A percentile compares a stretch with the other conserved stretches of the same genome.
Conservation (phyloP, 768 basidiomycete genomes). For the Amyloporia xantha region DNA sequence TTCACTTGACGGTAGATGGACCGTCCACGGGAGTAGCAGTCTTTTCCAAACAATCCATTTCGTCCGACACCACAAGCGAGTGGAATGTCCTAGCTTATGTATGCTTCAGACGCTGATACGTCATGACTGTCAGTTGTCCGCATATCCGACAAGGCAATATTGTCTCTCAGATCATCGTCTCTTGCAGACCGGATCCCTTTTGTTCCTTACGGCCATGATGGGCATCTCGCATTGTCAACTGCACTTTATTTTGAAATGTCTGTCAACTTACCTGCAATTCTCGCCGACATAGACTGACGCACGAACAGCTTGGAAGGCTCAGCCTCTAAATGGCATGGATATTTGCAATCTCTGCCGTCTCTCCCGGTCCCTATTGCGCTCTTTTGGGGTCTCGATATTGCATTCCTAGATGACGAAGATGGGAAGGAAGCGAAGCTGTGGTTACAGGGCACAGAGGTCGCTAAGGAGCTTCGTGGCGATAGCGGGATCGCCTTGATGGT, state of each 20-base stretch:
- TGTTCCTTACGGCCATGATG: constrained; percentile 48
- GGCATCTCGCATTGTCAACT: constrained; percentile 54
- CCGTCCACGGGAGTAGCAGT: neutral
- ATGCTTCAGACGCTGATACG: neutral
- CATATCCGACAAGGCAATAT: constrained; percentile 55
- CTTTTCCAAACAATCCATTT: neutral
- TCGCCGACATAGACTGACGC: neutral
- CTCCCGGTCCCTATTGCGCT: constrained; percentile 48
- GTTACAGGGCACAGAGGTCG: constrained; percentile 28
- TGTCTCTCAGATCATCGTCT: constrained; percentile 54
- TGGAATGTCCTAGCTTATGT: neutral
- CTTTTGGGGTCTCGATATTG: constrained; percentile 43
- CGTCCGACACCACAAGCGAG: neutral
- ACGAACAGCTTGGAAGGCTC: constrained; percentile 38
- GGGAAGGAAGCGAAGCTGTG: constrained; percentile 26
- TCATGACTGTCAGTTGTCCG: constrained; percentile 41
- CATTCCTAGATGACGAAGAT: constrained; percentile 18
- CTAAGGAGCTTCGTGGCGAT: constrained; percentile 17
- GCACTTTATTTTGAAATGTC: constrained; percentile 65
- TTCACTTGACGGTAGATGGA: neutral
- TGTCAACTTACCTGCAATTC: constrained; percentile 17
- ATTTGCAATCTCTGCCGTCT: constrained; percentile 58
- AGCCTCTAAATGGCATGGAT: constrained; percentile 55
- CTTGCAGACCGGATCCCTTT: constrained; percentile 29
- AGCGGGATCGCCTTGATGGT: constrained; percentile 13